These are phyloP conservation scores for Terfezia claveryi DNA, from an alignment of 495 filamentous ascomycete genomes.

Conservation along the genomic window DNA sequence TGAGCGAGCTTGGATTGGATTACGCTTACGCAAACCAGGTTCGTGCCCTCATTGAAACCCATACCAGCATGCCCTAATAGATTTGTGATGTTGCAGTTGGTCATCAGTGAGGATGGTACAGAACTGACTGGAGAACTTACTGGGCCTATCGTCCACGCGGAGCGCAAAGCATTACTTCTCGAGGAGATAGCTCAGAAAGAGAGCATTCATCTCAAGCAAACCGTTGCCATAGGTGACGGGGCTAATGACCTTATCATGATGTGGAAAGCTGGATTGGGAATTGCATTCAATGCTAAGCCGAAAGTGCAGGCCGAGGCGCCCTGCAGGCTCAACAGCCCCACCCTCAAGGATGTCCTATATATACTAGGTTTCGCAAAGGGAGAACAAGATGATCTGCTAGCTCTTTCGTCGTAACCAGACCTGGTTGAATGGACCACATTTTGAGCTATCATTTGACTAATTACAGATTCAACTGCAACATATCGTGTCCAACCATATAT, in stretches of 20 bases:
- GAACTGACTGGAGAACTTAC: constrained; percentile 63
- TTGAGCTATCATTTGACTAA: too few relatives aligned
- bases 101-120: constrained; percentile 38
- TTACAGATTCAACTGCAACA: too few relatives aligned
- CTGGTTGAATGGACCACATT: too few relatives aligned
- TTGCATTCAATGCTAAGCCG: constrained; percentile 87
- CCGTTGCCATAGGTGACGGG: constrained; percentile 75
- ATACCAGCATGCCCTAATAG: neutral
- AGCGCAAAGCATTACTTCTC: constrained; percentile 56
- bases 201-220: constrained; percentile 46
- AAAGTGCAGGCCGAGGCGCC: constrained; percentile 72
- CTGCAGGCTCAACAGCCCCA: constrained; percentile 59
- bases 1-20: constrained; percentile 56
- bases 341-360: constrained; percentile 59
- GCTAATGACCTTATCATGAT: constrained; percentile 95
- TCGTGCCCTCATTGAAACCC: constrained; percentile 8
- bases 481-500: too few relatives aligned
- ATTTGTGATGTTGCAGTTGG: constrained; percentile 26
- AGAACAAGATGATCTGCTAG: constrained; percentile 23
- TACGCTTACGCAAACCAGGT: constrained; percentile 69
- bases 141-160: constrained; percentile 59
- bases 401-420: neutral
- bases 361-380: constrained; percentile 53
- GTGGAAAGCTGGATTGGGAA: constrained; percentile 60
- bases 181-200: constrained; percentile 54